Base-by-base conservation (phyloP, 768 basidiomycete species). In the Rossbeevera mucosa region DNA sequence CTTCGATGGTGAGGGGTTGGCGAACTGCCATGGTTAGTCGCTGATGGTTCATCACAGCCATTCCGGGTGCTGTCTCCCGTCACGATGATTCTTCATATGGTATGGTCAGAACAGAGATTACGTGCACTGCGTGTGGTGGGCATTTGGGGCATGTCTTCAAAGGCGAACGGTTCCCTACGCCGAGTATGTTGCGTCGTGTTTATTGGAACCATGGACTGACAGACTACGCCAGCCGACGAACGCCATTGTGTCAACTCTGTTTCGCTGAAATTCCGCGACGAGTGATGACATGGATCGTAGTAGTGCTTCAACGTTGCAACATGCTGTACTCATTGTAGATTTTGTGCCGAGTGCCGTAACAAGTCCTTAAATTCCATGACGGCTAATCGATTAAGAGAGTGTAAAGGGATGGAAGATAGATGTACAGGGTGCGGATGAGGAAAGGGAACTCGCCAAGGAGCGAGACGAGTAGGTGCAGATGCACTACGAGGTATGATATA, bases 91-190 rank as follows among this genome's bases (percentile, higher is more conserved):
- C 53, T 14, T 70, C 83, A 0, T 69, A 78, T 51, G 86, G 86
- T 40, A 86, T 81, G 78, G 71, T 72, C 7, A 80, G 94, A 45
- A 92, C 74, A 16, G 94, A 96, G 73, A 95, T 97, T 43, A 86
- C 82, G 24, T 95, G 92, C 64, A 78, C 90, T 16, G 88, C 91
- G 2, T 95, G 94, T 63, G 92, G 91, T 8, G 92, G 94, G 1
- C 94, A 97, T 67, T 77, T 97, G 5, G 94, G 94, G 4, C 94
- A 97, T 65, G 89, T 97, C 36, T 97, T 97, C 80, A 89, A 90
- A 64, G 93, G 93, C 31, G 94, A 95, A 70, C 86, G 87, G 2
- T 93, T 80, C 70, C 51, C 71, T 5, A 91, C 83, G 0, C 91
- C 91, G 4, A 91, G 89, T 86, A 65, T 31, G 85, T 72, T 28